Evolutionary conservation across 495 filamentous ascomycete species (phyloP).

Genomic region (Neurospora sp.): DNA sequence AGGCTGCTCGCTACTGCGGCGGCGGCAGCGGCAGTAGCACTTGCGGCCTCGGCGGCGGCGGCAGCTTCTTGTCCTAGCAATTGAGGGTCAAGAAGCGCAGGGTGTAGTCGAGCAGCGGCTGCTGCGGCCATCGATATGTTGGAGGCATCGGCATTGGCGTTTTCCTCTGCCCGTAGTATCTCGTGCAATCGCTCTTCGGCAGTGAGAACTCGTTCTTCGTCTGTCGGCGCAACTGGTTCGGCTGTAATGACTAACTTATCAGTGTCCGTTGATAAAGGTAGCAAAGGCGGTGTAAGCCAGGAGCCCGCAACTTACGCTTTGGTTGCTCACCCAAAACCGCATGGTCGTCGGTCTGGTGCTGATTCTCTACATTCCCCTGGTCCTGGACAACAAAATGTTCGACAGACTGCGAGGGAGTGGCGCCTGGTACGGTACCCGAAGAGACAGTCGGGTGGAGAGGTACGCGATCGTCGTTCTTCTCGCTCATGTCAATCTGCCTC

Average conservation of each 20-base stretch:
- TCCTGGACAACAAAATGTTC: slow-evolving; percentile 40
- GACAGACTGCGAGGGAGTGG: slow-evolving; percentile 3
- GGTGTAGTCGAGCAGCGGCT: slow-evolving; percentile 37
- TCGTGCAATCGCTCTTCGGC: slow-evolving; percentile 29
- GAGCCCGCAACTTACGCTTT: background rate
- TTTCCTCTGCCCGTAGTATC: slow-evolving; percentile 17
- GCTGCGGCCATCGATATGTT: slow-evolving; percentile 37
- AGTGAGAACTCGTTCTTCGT: slow-evolving; percentile 15
- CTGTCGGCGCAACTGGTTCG: slow-evolving; percentile 1
- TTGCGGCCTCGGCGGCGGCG: slow-evolving; percentile 18
- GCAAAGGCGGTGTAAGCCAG: background rate
- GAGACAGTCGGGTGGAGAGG: slow-evolving; percentile 7
- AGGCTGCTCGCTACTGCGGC: slow-evolving; percentile 10
- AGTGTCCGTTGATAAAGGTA: background rate
- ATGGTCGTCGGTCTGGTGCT: slow-evolving; percentile 28
- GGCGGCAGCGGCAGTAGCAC: slow-evolving; percentile 9
- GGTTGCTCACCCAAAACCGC: background rate
- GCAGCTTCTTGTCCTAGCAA: slow-evolving; percentile 28
- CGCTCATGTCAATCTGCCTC: slow-evolving; percentile 49
- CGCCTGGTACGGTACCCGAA: background rate
- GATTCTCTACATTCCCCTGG: slow-evolving; percentile 38
- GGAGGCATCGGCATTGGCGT: slow-evolving; percentile 18
- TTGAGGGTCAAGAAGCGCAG: slow-evolving; percentile 39
- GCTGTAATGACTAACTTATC: background rate
- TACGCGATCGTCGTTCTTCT: slow-evolving; percentile 36